Evolutionary conservation across 2,329 filamentous ascomycete genomes (phyloP), one percentile per base, ranked within the genome.

Genomic region (Verticillium tricorpus): DNA sequence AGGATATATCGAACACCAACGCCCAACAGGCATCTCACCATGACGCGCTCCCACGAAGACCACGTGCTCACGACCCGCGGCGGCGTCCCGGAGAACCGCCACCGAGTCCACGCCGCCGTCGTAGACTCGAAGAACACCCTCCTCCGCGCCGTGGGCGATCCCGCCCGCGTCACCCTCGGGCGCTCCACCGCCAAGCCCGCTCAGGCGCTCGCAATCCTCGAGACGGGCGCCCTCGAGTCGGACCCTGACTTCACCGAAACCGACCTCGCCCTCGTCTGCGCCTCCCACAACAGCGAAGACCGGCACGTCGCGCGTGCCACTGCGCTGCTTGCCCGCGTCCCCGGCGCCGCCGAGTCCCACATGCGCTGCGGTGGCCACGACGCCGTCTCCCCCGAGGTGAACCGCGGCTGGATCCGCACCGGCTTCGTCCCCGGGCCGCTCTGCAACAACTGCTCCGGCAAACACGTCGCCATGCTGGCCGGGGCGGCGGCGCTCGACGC

Each of bases 401-500:
- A 79, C 61, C 67, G 68, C 0, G 62, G 56, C 0, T 82, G 79
- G 79, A 74, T 77, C 57, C 75, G 70, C 60, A 59, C 59, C 0
- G 78, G 71, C 2, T 77, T 74, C 55, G 67, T 61, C 0, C 78
- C 79, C 0, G 76, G 74, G 0, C 69, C 69, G 0, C 67, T 80
- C 0, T 74, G 71, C 57, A 82, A 77, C 59, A 81, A 81, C 62
- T 82, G 79, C 63, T 81, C 79, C 0, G 80, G 79, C 1, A 82
- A 82, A 50, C 79, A 82, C 64, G 76, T 71, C 3, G 79, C 76
- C 1, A 82, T 82, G 78, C 66, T 82, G 25, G 78, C 75, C 1
- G 80, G 74, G 1, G 71, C 78, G 0, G 71, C 69, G 32, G 72
- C 74, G 0, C 58, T 82, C 0, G 75, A 72, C 0, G 73, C 68